Evolutionary conservation across 2,329 filamentous ascomycete species (phyloP).

Genomic region (Davidsoniella neocaledoniae): DNA sequence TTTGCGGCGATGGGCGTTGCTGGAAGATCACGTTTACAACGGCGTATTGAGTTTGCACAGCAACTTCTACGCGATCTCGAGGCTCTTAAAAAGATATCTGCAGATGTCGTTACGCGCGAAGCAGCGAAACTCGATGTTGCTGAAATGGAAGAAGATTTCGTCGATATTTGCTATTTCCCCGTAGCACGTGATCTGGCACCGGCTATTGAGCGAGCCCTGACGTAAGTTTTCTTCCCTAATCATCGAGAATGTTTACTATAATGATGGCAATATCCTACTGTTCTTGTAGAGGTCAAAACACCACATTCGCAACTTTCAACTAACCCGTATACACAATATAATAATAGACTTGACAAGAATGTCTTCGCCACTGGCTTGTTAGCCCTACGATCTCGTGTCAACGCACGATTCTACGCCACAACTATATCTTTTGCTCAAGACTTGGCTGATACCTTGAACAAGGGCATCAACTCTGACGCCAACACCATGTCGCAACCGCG

Average conservation of each 20-base stretch:
- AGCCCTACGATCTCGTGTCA: conserved; percentile 33
- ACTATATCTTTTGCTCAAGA: conserved; percentile 40
- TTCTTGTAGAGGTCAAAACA: no score
- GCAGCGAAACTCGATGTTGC: conserved; percentile 59
- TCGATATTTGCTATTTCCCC: conserved; percentile 86
- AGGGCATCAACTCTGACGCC: conserved; percentile 31
- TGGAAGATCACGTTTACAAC: conserved; percentile 58
- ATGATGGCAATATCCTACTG: no score
- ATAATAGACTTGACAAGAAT: conserved; percentile 43
- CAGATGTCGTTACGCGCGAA: conserved; percentile 60
- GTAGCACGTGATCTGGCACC: conserved; percentile 60
- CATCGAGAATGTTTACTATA: neutral
- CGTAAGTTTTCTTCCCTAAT: conserved; percentile 39
- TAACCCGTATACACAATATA: neutral
- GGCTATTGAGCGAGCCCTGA: conserved; percentile 62
- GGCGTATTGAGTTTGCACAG: conserved; percentile 79
- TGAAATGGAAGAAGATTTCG: conserved; percentile 58
- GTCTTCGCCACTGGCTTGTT: conserved; percentile 38
- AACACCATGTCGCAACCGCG: conserved; percentile 16
- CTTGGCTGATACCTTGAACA: conserved; percentile 35
- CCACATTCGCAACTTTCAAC: conserved; percentile 22
- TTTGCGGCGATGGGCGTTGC: conserved; percentile 88
- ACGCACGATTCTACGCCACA: conserved; percentile 39
- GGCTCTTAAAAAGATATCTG: conserved; percentile 52
- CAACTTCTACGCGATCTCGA: conserved; percentile 60